Evolutionary conservation across 2,329 filamentous ascomycete species (phyloP).

Genomic region (Ramularia endophylla): DNA sequence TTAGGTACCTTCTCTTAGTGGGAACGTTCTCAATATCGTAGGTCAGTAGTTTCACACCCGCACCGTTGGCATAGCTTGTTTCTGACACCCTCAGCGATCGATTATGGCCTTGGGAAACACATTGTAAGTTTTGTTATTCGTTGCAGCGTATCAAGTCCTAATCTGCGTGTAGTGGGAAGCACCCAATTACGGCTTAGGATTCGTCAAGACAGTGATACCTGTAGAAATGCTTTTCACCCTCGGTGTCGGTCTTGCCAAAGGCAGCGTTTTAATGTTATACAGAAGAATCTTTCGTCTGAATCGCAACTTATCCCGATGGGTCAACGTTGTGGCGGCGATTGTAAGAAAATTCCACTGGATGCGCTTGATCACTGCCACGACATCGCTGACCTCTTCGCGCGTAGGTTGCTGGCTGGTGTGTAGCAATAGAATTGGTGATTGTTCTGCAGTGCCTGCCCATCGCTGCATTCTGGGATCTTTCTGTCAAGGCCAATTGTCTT

Average conservation of each 20-base stretch:
- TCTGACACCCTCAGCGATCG: constrained; percentile 2
- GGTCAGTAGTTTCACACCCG: too few species aligned
- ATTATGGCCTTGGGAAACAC: constrained; percentile 11
- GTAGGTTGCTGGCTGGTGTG: constrained; percentile 9
- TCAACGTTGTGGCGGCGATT: constrained; percentile 7
- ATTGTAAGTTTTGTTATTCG: too few species aligned
- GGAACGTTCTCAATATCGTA: constrained; percentile 6
- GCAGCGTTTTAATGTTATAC: constrained; percentile 15
- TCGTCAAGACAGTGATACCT: constrained; percentile 10
- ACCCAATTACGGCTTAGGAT: constrained; percentile 7
- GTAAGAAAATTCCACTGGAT: neutral
- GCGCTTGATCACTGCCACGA: too few species aligned
- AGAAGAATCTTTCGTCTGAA: constrained; percentile 14
- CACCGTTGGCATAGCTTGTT: too few species aligned
- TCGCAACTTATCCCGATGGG: constrained; percentile 1
- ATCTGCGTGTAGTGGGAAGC: constrained; percentile 3
- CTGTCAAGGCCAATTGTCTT: constrained; percentile 4
- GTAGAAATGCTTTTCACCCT: constrained; percentile 11
- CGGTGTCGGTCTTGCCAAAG: constrained; percentile 14
- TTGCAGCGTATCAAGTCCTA: too few species aligned
- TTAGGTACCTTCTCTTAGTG: constrained; percentile 6
- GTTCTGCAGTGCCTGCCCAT: constrained; percentile 12
- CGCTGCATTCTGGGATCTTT: constrained; percentile 10
- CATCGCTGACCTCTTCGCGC: too few species aligned
- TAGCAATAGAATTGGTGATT: constrained; percentile 9